Evolutionary conservation across 2,329 filamentous ascomycete species (phyloP), one percentile per base, ranked within the genome.

Genomic region (Ceratocystis papillata): DNA sequence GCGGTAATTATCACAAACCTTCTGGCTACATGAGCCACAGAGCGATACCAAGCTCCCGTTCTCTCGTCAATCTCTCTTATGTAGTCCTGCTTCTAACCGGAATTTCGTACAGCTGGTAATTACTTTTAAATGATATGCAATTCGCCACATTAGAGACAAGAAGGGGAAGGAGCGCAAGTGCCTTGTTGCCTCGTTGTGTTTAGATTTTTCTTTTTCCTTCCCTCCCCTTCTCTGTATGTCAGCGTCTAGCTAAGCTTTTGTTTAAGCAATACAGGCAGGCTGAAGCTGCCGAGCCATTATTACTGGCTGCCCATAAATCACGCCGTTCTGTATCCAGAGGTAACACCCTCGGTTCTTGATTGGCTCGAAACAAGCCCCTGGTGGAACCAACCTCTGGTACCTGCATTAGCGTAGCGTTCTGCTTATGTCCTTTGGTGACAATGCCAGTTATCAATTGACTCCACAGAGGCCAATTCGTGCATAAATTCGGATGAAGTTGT

Each of bases 371-470:
- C 55, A 62, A 37, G 33, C 41, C 33, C 17, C n/a, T 20, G 57
- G 53, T 65, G 55, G 64, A 44, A 44, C 55, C 41, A 61, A 8
- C 25, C 57, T 48, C 25, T 45, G 64, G 64, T 65, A 65, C 64
- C 64, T 65, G 64, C 64, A 65, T 65, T 65, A 65, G 64, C 64
- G 64, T 57, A 10, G 33, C 5, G 53, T n/a, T 17, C 28, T 37
- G 53, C 12, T 20, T 59, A 37, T 37, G 33, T 37, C 33, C 33
- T 30, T 57, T 59, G 12, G 28, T 33, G 48, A 53, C 48, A 53
- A 53, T 59, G 28, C 12, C 17, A 59, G 53, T 8, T 8, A 17
- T n/a, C 12, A 7, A 30, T 33, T 5, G 25, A 33, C 28, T 30
- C 17, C 53, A 59, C 48, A 59, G 33, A 59, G 53, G 28, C 53